Evolutionary conservation across 371 early-diverging fungal genomes (phyloP).

Genomic region (Mortierella sp.): DNA sequence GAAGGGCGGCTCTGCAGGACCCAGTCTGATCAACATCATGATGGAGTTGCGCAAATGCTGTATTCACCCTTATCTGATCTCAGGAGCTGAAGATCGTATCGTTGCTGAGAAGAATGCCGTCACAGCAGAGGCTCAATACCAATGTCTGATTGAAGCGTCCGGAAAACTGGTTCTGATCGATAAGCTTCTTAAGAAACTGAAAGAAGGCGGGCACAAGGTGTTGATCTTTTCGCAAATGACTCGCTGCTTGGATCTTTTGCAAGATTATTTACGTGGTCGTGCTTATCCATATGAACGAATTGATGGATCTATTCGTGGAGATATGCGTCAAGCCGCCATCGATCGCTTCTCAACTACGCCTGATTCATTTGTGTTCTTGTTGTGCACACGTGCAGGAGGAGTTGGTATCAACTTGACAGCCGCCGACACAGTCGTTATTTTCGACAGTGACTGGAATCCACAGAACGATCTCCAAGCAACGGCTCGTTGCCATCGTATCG

Average conservation of each 20-base stretch:
- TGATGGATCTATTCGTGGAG: slow-evolving; percentile 91
- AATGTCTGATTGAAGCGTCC: slow-evolving; percentile 85
- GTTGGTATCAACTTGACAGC: slow-evolving; percentile 96
- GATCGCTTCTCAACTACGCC: slow-evolving; percentile 89
- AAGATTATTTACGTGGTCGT: slow-evolving; percentile 89
- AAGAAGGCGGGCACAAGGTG: slow-evolving; percentile 89
- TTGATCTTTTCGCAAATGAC: slow-evolving; percentile 98
- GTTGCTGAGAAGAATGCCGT: slow-evolving; percentile 69
- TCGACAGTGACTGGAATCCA: slow-evolving; percentile 99
- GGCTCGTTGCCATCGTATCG: slow-evolving; percentile 94
- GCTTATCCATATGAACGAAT: slow-evolving; percentile 89
- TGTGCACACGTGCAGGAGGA: slow-evolving; percentile 94
- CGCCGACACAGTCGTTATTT: slow-evolving; percentile 96
- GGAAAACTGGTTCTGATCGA: slow-evolving; percentile 93
- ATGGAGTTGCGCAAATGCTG: slow-evolving; percentile 91
- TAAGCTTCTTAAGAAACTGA: slow-evolving; percentile 85
- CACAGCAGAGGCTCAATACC: slow-evolving; percentile 76
- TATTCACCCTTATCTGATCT: slow-evolving; percentile 87
- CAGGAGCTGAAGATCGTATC: slow-evolving; percentile 91
- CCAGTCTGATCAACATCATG: slow-evolving; percentile 62
- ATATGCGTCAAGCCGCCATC: slow-evolving; percentile 95
- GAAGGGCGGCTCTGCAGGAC: slow-evolving; percentile 65
- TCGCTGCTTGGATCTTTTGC: slow-evolving; percentile 86
- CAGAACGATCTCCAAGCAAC: slow-evolving; percentile 98
- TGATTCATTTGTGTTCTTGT: slow-evolving; percentile 87